Conservation (phyloP, 164 flowering plant species). For the Platanus orientalis region DNA sequence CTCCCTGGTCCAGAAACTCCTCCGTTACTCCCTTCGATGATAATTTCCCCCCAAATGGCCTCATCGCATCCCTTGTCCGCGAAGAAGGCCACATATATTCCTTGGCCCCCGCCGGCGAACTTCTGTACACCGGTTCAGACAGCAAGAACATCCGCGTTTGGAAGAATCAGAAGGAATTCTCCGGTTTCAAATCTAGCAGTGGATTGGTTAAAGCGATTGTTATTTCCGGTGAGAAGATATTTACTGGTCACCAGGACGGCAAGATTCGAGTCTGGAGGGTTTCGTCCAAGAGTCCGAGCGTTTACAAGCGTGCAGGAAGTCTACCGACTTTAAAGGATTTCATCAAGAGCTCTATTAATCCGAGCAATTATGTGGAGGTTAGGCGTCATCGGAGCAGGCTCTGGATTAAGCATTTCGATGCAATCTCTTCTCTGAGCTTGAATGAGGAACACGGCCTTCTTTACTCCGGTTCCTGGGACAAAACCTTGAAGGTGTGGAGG, state of each 20-base stretch:
- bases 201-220: conserved; percentile 83
- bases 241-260: conserved; percentile 93
- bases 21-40: conserved; percentile 23
- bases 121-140: conserved; percentile 90
- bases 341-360: conserved; percentile 61
- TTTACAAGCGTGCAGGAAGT: conserved; percentile 55
- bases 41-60: conserved; percentile 16
- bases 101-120: conserved; percentile 53
- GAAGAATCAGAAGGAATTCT: conserved; percentile 61
- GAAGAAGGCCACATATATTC: conserved; percentile 90
- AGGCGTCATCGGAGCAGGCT: conserved; percentile 41
- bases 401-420: conserved; percentile 86
- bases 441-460: conserved; percentile 49
- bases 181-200: conserved; percentile 73
- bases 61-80: conserved; percentile 70
- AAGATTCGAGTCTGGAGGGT: conserved; percentile 78
- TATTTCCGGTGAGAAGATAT: conserved; percentile 58
- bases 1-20: conserved; percentile 36
- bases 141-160: conserved; percentile 93
- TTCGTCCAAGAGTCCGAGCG: conserved; percentile 35
- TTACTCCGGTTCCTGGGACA: conserved; percentile 90
- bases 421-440: conserved; percentile 73
- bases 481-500: conserved; percentile 78
- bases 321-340: conserved; percentile 60
- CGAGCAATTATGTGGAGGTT: conserved; percentile 65